phyloP scores from a whole-genome alignment of 345 rosid species.

The Aquilaria sinensis region DNA sequence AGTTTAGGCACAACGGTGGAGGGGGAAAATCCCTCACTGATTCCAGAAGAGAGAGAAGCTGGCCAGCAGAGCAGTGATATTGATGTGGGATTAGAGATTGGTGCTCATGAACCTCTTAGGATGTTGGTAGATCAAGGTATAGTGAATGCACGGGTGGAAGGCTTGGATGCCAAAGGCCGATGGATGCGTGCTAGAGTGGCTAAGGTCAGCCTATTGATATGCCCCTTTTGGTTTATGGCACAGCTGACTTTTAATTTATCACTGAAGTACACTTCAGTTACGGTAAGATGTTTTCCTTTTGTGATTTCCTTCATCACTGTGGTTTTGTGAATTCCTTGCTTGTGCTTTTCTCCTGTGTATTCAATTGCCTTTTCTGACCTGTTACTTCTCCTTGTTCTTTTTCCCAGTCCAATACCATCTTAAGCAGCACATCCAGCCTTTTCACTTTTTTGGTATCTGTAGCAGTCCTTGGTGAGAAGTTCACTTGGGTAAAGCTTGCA shows the following conservation, averaged over 20 bases:
- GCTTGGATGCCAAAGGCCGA: conserved; percentile 70
- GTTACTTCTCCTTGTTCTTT: background rate
- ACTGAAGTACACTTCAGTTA: conserved; percentile 83
- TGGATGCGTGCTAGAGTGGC: conserved; percentile 89
- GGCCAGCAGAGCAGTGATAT: conserved; percentile 22
- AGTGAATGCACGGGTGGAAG: conserved; percentile 16
- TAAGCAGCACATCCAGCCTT: conserved; percentile 89
- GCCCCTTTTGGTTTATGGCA: conserved; percentile 95
- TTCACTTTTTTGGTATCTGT: conserved; percentile 85
- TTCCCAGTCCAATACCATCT: conserved; percentile 88
- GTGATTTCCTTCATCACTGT: background rate
- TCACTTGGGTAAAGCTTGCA: conserved; percentile 78
- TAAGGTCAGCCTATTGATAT: conserved; percentile 66
- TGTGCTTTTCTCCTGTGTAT: background rate
- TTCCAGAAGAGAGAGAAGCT: conserved; percentile 32
- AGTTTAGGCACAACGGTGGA: conserved; percentile 21
- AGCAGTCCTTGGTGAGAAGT: conserved; percentile 72
- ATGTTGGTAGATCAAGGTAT: conserved; percentile 20
- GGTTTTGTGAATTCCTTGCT: conserved; percentile 1
- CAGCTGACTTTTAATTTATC: conserved; percentile 90
- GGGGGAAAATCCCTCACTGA: conserved; percentile 16
- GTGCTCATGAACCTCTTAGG: conserved; percentile 21
- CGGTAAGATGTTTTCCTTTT: conserved; percentile 36
- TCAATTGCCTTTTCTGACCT: conserved; percentile 7
- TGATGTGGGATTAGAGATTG: conserved; percentile 24